These are phyloP conservation scores for Senecio squalidus DNA, from an alignment of 140 eudicot genomes.

Conservation along the genomic window DNA sequence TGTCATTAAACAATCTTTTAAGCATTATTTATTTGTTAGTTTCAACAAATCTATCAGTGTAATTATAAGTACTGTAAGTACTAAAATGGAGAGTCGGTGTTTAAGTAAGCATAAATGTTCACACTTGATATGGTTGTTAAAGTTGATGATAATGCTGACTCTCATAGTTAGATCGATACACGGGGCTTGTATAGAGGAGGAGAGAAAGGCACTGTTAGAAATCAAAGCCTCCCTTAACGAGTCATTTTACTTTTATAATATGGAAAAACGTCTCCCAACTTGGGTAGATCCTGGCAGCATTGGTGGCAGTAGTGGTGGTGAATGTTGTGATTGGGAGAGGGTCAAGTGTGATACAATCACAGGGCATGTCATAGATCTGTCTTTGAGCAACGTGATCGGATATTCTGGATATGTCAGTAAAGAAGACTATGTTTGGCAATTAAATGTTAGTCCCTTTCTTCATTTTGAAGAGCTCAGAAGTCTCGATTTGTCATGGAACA, in stretches of 20 bases:
- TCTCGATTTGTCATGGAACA: constrained; percentile 14
- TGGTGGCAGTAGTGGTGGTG: no score
- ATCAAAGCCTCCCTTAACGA: constrained; percentile 11
- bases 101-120: no score
- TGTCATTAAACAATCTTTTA: no score
- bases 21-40: no score
- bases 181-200: constrained; percentile 15
- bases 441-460: constrained; percentile 23
- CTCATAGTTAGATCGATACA: background rate
- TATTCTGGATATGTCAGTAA: no score
- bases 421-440: constrained; percentile 5
- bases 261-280: constrained; percentile 4
- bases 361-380: background rate
- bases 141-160: background rate
- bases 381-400: background rate
- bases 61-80: no score
- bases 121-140: background rate
- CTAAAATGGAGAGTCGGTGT: no score
- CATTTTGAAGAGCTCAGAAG: constrained; percentile 26
- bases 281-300: constrained; percentile 31
- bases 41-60: no score
- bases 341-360: constrained; percentile 18
- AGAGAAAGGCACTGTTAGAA: constrained; percentile 11
- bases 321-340: constrained; percentile 30
- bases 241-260: background rate